phyloP scores from a whole-genome alignment of 306 rosid species.

The Rosa chinensis region DNA sequence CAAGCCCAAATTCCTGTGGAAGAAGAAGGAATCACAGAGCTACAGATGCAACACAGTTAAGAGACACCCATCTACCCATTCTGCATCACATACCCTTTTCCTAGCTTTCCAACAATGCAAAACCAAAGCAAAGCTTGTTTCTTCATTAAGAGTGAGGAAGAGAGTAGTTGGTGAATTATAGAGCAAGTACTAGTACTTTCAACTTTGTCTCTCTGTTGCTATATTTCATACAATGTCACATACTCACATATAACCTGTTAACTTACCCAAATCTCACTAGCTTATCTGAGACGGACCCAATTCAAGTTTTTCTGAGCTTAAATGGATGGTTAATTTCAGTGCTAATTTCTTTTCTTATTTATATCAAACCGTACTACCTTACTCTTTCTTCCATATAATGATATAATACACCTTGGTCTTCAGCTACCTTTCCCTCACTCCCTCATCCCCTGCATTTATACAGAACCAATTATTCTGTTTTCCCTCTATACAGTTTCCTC shows the following conservation, averaged over 20 bases:
- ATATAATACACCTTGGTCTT: constrained; percentile 28
- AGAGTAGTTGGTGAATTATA: constrained; percentile 26
- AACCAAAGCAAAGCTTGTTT: constrained; percentile 29
- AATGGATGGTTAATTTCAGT: not conserved
- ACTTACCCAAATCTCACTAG: not conserved
- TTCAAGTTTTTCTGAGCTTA: not conserved
- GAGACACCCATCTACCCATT: constrained; percentile 45
- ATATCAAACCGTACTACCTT: constrained; percentile 46
- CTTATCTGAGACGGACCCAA: constrained; percentile 1
- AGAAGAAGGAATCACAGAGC: constrained; percentile 27
- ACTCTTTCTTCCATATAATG: constrained; percentile 12
- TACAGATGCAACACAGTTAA: constrained; percentile 42
- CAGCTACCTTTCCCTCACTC: constrained; percentile 29
- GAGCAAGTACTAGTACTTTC: constrained; percentile 5
- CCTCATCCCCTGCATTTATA: constrained; percentile 37
- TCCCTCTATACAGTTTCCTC: constrained; percentile 22
- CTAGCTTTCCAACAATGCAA: constrained; percentile 39
- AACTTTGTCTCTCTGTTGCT: not conserved
- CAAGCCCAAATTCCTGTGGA: constrained; percentile 26
- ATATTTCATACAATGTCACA: not conserved
- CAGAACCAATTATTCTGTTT: constrained; percentile 38
- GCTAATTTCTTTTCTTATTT: constrained; percentile 36
- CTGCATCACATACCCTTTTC: constrained; percentile 36
- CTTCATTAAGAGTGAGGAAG: constrained; percentile 38
- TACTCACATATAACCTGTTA: not conserved